phyloP scores from a whole-genome alignment of 2,329 filamentous ascomycete genomes.

The Arthroderma sp. region DNA sequence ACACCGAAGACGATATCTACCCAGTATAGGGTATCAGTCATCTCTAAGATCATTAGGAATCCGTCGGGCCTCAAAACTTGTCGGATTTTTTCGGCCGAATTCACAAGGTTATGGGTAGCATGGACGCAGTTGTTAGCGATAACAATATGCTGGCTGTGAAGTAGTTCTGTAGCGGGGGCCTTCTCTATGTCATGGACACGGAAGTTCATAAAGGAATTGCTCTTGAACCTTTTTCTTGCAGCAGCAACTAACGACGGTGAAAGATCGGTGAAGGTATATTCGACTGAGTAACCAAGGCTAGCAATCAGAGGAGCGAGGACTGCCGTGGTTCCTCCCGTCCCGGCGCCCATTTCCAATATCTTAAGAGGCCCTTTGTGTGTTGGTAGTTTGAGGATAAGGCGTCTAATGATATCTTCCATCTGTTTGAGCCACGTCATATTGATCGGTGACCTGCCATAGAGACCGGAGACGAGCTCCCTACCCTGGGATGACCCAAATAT shows the following conservation, averaged over 20 bases:
- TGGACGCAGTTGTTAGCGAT: constrained; percentile 26
- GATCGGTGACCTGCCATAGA: constrained; percentile 6
- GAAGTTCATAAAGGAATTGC: constrained; percentile 25
- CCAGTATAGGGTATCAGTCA: constrained; percentile 23
- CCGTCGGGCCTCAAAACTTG: constrained; percentile 22
- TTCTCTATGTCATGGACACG: constrained; percentile 25
- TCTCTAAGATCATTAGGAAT: constrained; percentile 22
- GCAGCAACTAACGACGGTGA: constrained; percentile 26
- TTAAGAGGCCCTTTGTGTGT: neutral
- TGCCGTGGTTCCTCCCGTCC: constrained; percentile 29
- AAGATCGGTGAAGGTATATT: constrained; percentile 34
- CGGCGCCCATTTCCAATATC: constrained; percentile 31
- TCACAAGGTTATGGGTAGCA: constrained; percentile 19
- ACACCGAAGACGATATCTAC: constrained; percentile 29
- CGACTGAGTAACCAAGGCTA: constrained; percentile 20
- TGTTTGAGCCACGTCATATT: constrained; percentile 5
- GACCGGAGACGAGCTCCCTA: constrained; percentile 2
- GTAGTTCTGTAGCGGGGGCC: constrained; percentile 14
- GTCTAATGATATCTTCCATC: constrained; percentile 6
- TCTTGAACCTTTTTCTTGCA: constrained; percentile 23
- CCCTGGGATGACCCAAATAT: constrained; percentile 5
- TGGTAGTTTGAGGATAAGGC: constrained; percentile 6
- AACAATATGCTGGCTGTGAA: constrained; percentile 18
- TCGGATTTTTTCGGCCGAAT: constrained; percentile 16
- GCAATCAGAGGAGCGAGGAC: constrained; percentile 21